Conservation (phyloP, 2,329 filamentous ascomycete species). For the Rachicladosporium sp. region DNA sequence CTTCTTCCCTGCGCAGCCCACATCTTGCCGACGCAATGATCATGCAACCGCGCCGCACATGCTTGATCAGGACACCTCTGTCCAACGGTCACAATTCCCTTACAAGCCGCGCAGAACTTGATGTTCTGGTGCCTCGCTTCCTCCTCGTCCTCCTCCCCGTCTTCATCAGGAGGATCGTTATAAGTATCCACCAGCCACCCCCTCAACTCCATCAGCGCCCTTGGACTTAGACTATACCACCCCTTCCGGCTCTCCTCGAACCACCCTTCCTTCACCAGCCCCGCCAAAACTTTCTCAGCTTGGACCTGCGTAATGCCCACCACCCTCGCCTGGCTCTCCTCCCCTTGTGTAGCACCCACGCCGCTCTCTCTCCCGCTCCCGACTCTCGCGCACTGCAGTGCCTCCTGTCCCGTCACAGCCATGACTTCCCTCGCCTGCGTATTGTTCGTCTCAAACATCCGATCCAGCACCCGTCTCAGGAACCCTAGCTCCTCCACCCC, state of each 20-base stretch:
- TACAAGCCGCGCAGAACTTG: slow-evolving; percentile 79
- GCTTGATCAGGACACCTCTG: slow-evolving; percentile 54
- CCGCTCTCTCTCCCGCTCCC: slow-evolving; percentile 20
- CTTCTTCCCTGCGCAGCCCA: slow-evolving; percentile 51
- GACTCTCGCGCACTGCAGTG: slow-evolving; percentile 47
- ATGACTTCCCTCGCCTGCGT: slow-evolving; percentile 67
- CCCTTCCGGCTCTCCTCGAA: slow-evolving; percentile 59
- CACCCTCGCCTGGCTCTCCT: neutral
- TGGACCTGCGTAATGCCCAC: slow-evolving; percentile 36
- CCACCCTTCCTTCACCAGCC: slow-evolving; percentile 70
- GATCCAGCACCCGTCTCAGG: slow-evolving; percentile 75
- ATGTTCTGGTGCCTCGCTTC: slow-evolving; percentile 50
- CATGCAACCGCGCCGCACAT: slow-evolving; percentile 62
- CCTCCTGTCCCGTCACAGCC: slow-evolving; percentile 69
- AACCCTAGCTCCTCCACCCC: slow-evolving; percentile 77
- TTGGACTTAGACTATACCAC: slow-evolving; percentile 64
- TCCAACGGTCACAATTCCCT: slow-evolving; percentile 76
- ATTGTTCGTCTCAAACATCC: slow-evolving; percentile 86
- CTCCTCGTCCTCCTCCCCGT: slow-evolving; percentile 32
- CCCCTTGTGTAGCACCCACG: neutral
- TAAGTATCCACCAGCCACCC: slow-evolving; percentile 80
- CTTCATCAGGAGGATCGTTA: slow-evolving; percentile 57
- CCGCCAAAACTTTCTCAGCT: slow-evolving; percentile 59
- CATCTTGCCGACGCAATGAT: slow-evolving; percentile 61
- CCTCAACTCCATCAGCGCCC: slow-evolving; percentile 73